Conservation (phyloP, 2,329 filamentous ascomycete genomes). For the Davidsoniella neocaledoniae region DNA sequence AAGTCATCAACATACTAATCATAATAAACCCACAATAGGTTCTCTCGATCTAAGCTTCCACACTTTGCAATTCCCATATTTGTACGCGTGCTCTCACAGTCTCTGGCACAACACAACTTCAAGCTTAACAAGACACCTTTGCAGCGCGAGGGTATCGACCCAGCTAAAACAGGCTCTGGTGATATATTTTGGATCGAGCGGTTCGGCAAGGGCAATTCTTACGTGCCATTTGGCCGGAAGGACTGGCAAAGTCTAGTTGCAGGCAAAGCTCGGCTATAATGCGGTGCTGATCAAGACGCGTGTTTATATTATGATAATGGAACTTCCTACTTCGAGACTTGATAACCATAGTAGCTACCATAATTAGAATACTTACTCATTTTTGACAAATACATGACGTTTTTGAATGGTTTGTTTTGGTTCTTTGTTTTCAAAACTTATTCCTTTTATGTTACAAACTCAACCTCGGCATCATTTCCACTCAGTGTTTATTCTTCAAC, state of each 20-base stretch:
- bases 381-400: too few relatives aligned
- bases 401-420: too few relatives aligned
- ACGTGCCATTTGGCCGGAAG: constrained; percentile 45
- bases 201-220: constrained; percentile 34
- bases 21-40: constrained; percentile 18
- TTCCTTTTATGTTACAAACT: too few relatives aligned
- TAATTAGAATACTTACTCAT: too few relatives aligned
- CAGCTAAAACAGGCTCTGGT: background rate
- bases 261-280: constrained; percentile 54
- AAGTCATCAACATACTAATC: background rate
- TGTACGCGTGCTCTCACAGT: constrained; percentile 40
- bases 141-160: constrained; percentile 5
- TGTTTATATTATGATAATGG: too few relatives aligned
- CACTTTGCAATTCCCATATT: constrained; percentile 64
- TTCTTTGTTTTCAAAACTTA: too few relatives aligned
- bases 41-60: constrained; percentile 43
- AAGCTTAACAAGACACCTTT: constrained; percentile 51
- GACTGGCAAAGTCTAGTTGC: constrained; percentile 54
- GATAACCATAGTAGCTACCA: too few relatives aligned
- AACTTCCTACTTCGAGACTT: too few relatives aligned
- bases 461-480: too few relatives aligned
- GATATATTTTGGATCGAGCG: constrained; percentile 7
- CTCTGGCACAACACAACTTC: constrained; percentile 54
- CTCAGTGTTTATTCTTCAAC: too few relatives aligned
- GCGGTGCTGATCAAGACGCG: too few relatives aligned